Evolutionary conservation across 2,329 filamentous ascomycete species (phyloP), one percentile per base, ranked within the genome.

Genomic region (Lachnellula subtilissima): DNA sequence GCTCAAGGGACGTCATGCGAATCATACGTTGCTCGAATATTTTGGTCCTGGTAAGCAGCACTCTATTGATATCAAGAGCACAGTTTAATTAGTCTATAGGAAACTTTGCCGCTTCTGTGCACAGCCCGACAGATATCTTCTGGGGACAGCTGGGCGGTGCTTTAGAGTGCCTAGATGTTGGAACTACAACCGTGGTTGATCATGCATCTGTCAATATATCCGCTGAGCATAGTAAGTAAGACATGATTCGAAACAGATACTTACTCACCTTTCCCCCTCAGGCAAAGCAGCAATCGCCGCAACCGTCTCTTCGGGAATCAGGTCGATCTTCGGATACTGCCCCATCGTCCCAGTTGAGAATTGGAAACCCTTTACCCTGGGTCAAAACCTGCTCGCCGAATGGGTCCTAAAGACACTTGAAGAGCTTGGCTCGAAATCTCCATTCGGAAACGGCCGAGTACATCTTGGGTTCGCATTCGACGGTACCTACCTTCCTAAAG

Each of bases 391-490:
- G 7, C 62, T 72, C 14, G 65, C 68, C 3, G 64, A 70, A n/a
- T 73, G 73, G 69, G 70, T 73, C 1, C 64, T 78, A 52, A 51
- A 66, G 2, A 69, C 66, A 0, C 69, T 76, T 17, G 61, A 66
- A n/a, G 61, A 68, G 15, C 69, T 77, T 3, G 69, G 72, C 5
- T 48, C 54, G 2, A 61, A 64, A 11, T 62, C 65, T 6, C 69
- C 70, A 4, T 69, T 67, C 53, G 67, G 61, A 3, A 45, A 67
- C 61, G 71, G 69, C 17, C 63, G 74, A 50, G 69, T 79, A 2
- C 69, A 67, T 0, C 58, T 78, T 1, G 76, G 76, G 0, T 72
- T 78, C 42, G 75, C 69, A 2, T 76, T 75, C 37, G 77, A 79
- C 49, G 67, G 70, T 35, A 68, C 72, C 37, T 77, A 71, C 55